Base-by-base conservation (phyloP, 2,329 filamentous ascomycete genomes). In the Hypomyces rosellus region DNA sequence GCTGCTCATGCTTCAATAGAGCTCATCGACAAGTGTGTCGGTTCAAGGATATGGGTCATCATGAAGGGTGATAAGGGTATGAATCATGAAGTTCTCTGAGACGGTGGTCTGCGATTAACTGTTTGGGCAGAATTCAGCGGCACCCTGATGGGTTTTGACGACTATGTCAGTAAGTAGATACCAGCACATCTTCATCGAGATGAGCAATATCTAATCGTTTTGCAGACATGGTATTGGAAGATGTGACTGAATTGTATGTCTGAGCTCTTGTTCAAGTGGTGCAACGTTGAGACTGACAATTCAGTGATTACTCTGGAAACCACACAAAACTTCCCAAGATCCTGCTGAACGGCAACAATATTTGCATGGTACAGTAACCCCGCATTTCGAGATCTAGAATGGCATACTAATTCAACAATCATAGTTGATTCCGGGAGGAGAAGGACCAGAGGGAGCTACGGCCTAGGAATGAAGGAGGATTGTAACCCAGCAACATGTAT, bases 41-140 rank as follows among this genome's bases (percentile, higher is more conserved):
- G 93, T 55, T 97, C 91, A 49, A 87, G 86, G 63, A 97, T 99
- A 69, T 96, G 92, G 91, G 91, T 99, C 56, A 84, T 99, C 63
- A 99, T 99, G 93, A 99, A 99, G 74, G 89, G 91, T 59, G 93
- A 97, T 67, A 97, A 96, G 77, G 93, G 93, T 95, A 25, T 36
- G 55, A 18, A 5, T 34, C 3, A 4, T 0, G 12, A 13, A 18
- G 15, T 11, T 34, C 22, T n/a, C 25, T 16, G 5, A 7, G 12
- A n/a, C n/a, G n/a, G 20, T 15, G 37, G 16, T 36, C 12, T 14
- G n/a, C 12, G 9, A 36, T 56, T 62, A 48, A 58, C 46, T 56
- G 44, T 30, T 40, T 33, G 30, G 51, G 41, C 66, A 97, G 93
- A 99, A 71, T 99, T 99, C 74, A 89, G 88, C 60, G 93, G 93